Percentiles rank a stretch among this genome's conserved stretches.
phyloP scores from a whole-genome alignment of 78 protist genomes.

The Dictyostelium brefeldianum region DNA sequence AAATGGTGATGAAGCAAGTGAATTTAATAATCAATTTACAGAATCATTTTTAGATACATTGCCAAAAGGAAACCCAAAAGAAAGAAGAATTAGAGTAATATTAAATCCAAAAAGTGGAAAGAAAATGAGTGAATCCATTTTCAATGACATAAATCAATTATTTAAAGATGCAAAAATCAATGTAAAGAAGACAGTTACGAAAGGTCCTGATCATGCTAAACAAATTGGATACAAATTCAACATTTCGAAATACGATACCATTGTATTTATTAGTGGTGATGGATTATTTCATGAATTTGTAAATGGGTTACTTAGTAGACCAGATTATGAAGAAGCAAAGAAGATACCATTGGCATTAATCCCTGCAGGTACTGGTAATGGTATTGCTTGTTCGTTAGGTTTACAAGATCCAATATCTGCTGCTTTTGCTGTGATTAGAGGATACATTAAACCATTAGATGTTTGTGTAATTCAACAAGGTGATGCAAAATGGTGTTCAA shows the following conservation, averaged over 20 bases:
- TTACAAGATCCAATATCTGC: slow-evolving; percentile 59
- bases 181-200: slow-evolving; percentile 64
- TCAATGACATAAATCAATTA: slow-evolving; percentile 15
- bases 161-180: slow-evolving; percentile 40
- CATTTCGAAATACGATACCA: slow-evolving; percentile 48
- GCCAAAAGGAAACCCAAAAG: slow-evolving; percentile 44
- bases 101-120: slow-evolving; percentile 75
- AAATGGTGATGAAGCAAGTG: not conserved
- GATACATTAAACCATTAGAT: slow-evolving; percentile 70
- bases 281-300: slow-evolving; percentile 75
- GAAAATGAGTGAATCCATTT: slow-evolving; percentile 34
- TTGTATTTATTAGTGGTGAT: slow-evolving; percentile 70
- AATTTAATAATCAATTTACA: not conserved
- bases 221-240: slow-evolving; percentile 62
- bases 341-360: slow-evolving; percentile 37
- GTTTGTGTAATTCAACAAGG: slow-evolving; percentile 45
- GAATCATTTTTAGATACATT: not conserved
- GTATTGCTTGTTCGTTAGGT: slow-evolving; percentile 68
- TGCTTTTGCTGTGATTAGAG: slow-evolving; percentile 56
- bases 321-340: slow-evolving; percentile 45
- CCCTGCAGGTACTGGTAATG: slow-evolving; percentile 75
- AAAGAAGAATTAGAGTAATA: slow-evolving; percentile 43
- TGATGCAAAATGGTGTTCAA: slow-evolving; percentile 52
- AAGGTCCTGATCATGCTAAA: slow-evolving; percentile 74
- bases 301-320: slow-evolving; percentile 62